Evolutionary conservation across 2,329 filamentous ascomycete species (phyloP).

Genomic region (Neonectria magnoliae): DNA sequence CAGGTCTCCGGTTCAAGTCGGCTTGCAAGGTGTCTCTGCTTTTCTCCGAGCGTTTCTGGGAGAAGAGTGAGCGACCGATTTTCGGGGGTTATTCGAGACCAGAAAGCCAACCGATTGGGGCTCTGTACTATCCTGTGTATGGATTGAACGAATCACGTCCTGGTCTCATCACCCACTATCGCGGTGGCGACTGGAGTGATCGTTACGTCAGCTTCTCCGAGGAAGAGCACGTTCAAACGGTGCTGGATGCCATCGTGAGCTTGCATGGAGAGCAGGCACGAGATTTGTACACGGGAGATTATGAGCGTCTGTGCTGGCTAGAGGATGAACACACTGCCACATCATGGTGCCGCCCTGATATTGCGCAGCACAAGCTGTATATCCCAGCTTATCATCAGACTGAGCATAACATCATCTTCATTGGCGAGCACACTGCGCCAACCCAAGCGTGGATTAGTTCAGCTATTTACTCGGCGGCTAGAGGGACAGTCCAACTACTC

Average conservation of each 20-base stretch:
- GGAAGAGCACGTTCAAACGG: slow-evolving; percentile 48
- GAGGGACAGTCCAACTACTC: slow-evolving; percentile 61
- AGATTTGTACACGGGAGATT: slow-evolving; percentile 16
- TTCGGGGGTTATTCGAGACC: slow-evolving; percentile 67
- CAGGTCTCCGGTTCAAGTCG: slow-evolving; percentile 27
- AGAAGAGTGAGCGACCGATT: slow-evolving; percentile 63
- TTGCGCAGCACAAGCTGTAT: slow-evolving; percentile 75
- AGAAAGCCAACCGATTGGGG: too few species aligned
- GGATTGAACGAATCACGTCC: too few species aligned
- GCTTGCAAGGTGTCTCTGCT: slow-evolving; percentile 54
- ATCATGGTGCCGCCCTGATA: slow-evolving; percentile 68
- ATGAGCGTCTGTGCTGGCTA: slow-evolving; percentile 23
- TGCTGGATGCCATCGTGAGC: slow-evolving; percentile 19
- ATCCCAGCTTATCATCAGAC: slow-evolving; percentile 79
- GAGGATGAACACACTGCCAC: slow-evolving; percentile 22
- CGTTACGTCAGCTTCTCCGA: too few species aligned
- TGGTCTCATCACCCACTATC: too few species aligned
- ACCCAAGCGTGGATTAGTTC: slow-evolving; percentile 78
- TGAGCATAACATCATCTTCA: slow-evolving; percentile 72
- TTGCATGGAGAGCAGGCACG: slow-evolving; percentile 15
- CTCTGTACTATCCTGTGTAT: too few species aligned
- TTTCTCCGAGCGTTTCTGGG: slow-evolving; percentile 72
- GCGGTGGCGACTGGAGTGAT: too few species aligned
- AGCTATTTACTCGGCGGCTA: slow-evolving; percentile 74
- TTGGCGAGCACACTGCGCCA: slow-evolving; percentile 75